Percentiles rank a stretch among this genome's conserved stretches.
phyloP scores from a whole-genome alignment of 1,284 basidiomycete species.

The Microbotryum lychnidis-dioicae region DNA sequence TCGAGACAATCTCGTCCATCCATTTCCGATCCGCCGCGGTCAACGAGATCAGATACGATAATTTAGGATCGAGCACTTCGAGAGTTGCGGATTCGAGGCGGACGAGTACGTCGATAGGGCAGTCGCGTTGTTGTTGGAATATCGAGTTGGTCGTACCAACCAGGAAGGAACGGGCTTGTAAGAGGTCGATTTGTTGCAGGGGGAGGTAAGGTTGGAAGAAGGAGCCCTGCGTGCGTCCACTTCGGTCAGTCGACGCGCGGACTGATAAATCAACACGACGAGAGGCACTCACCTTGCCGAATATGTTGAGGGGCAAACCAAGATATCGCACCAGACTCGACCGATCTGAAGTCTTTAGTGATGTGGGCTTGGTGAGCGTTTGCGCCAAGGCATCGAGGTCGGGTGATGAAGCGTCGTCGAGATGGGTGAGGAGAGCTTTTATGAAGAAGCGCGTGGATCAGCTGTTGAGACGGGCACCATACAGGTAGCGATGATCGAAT shows the following conservation, averaged over 20 bases:
- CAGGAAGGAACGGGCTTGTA: constrained; percentile 74
- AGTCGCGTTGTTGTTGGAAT: constrained; percentile 84
- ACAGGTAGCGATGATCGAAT: not conserved
- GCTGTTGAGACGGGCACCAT: constrained; percentile 1
- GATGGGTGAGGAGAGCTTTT: constrained; percentile 67
- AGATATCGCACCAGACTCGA: constrained; percentile 85
- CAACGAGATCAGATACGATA: constrained; percentile 68
- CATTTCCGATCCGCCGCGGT: constrained; percentile 93
- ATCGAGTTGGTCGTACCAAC: constrained; percentile 88
- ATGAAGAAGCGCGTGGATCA: not conserved
- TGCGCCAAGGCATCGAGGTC: constrained; percentile 60
- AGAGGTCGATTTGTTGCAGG: constrained; percentile 85
- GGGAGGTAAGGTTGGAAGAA: constrained; percentile 99
- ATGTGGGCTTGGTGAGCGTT: constrained; percentile 61
- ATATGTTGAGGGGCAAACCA: constrained; percentile 72
- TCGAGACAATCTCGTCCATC: constrained; percentile 74
- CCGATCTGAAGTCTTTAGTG: constrained; percentile 78
- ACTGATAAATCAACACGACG: not conserved
- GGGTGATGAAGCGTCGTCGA: constrained; percentile 89
- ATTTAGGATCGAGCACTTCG: constrained; percentile 70
- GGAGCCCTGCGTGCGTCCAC: constrained; percentile 51
- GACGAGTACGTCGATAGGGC: constrained; percentile 71
- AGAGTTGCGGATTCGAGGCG: constrained; percentile 75
- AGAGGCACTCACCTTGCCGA: constrained; percentile 36
- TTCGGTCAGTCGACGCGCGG: not conserved